Evolutionary conservation across 2,329 filamentous ascomycete genomes (phyloP), one percentile per base, ranked within the genome.

Genomic region (Verticillium zaregamsianum): DNA sequence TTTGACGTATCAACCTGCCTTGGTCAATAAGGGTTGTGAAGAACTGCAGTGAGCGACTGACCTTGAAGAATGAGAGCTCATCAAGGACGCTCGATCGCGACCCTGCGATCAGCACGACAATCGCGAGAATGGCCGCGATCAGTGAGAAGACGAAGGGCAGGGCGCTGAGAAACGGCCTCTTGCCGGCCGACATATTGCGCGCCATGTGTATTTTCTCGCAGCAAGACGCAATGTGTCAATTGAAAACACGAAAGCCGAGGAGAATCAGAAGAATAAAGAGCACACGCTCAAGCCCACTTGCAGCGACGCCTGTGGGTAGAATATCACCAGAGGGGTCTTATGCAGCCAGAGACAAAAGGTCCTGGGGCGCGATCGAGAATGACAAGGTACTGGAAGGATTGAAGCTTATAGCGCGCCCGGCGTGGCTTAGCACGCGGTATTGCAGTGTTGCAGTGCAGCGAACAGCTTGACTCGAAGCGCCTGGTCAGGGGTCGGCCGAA

Each of bases 11-110:
- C 69, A 55, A 71, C 68, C 73, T 77, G 56, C 2, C 39, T 61
- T 52, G n/a, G 31, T 59, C 11, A 11, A 15, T 12, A 31, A 15
- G n/a, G 40, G 7, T 23, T n/a, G 40, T 5, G n/a, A n/a, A 23
- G n/a, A 8, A 23, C 8, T 7, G n/a, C 8, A 40, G 1, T 17
- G n/a, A 14, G 55, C 9, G 25, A 58, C 65, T 52, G 66, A 74
- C 75, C 67, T 71, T 75, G 37, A 78, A 60, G 64, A 72, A 76
- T 54, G 71, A 71, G 49, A 74, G 54, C 7, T 63, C 58, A 9
- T 57, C 66, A n/a, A 70, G 61, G 12, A 66, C 63, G 45, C 64
- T 64, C 15, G 63, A 65, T 3, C 67, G 67, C 2, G 69, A 62
- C 15, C 73, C 72, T n/a, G 73, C 70, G 9, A 72, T 61, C 12